Evolutionary conservation across 2,329 filamentous ascomycete genomes (phyloP), one percentile per base, ranked within the genome.

Genomic region (Trichoderma sp.): DNA sequence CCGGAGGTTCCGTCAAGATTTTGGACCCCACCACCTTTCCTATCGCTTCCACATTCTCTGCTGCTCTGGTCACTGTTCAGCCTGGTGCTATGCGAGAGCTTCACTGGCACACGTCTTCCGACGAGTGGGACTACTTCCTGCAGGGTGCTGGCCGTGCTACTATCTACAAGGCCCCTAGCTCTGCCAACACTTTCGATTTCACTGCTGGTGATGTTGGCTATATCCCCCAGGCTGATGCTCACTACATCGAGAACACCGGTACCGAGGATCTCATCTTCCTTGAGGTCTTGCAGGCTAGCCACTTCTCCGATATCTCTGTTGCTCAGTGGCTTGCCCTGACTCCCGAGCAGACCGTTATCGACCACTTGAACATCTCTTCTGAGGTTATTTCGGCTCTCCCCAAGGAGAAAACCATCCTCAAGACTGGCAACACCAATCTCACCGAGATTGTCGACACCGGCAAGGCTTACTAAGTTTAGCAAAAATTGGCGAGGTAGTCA

Each of bases 61-160:
- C 85, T 0, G 88, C 87, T 0, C 81, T 90, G 2, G 86, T 90
- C 11, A 87, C 85, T 2, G 81, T 90, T 36, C 82, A 89, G 75
- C 88, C 89, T 0, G 89, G 89, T n/a, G 88, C 88, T 1, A 88
- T 91, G 86, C 85, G 89, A 26, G 89, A 91, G 76, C 81, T 91
- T 57, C 89, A 91, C 80, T 91, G 89, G 88, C 88, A 91, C 80
- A 86, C 86, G 1, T 84, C 83, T 1, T 85, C 83, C 9, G 88
- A 90, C 77, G 88, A 90, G 78, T 90, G 88, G 88, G 84, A 84
- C 65, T 90, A 87, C 79, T 89, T 90, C 81, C 79, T 90, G 8
- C 78, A 84, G 69, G 89, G 89, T 0, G 83, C 84, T 12, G 89
- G 84, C 0, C 84, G 88, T 11, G 82, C 89, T 47, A 90, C 87